These are phyloP conservation scores for Yarrowia sp. DNA, from an alignment of 805 yeast species.

Conservation along the genomic window DNA sequence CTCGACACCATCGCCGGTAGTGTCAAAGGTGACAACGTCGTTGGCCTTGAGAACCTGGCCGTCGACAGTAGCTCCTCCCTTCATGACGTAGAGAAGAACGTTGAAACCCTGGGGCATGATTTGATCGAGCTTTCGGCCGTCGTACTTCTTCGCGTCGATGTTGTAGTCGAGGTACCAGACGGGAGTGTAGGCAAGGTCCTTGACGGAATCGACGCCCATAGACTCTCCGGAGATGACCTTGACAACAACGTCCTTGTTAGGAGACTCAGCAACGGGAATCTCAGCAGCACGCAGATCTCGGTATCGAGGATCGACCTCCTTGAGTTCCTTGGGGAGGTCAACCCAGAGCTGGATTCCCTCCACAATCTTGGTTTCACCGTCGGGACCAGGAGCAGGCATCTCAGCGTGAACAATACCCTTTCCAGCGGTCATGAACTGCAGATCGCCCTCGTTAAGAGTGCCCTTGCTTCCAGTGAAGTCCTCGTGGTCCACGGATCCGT, in stretches of 20 bases:
- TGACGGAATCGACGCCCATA: slow-evolving; percentile 69
- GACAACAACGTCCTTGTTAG: slow-evolving; percentile 56
- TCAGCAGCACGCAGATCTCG: slow-evolving; percentile 67
- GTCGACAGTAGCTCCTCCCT: slow-evolving; percentile 55
- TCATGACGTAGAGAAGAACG: slow-evolving; percentile 63
- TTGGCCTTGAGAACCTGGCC: slow-evolving; percentile 46
- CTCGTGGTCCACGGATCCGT: slow-evolving; percentile 71
- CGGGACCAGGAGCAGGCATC: slow-evolving; percentile 62
- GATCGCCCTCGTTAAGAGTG: slow-evolving; percentile 70
- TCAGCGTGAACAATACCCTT: slow-evolving; percentile 81
- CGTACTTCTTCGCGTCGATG: slow-evolving; percentile 43
- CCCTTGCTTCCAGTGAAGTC: slow-evolving; percentile 84
- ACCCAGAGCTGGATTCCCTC: slow-evolving; percentile 86
- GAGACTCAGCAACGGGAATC: slow-evolving; percentile 65
- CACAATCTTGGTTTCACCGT: slow-evolving; percentile 42
- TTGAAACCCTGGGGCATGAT: slow-evolving; percentile 59
- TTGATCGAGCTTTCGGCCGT: slow-evolving; percentile 65
- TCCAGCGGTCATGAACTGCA: slow-evolving; percentile 93
- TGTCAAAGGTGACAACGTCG: slow-evolving; percentile 61
- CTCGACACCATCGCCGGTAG: slow-evolving; percentile 60
- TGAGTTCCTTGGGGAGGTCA: slow-evolving; percentile 65
- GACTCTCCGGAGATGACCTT: slow-evolving; percentile 75
- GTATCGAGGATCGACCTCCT: slow-evolving; percentile 67
- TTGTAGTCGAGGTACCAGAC: slow-evolving; percentile 67
- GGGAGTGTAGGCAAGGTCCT: slow-evolving; percentile 80